These are phyloP conservation scores for Odontarrhena argentea DNA, from an alignment of 345 rosid genomes.

Conservation along the genomic window DNA sequence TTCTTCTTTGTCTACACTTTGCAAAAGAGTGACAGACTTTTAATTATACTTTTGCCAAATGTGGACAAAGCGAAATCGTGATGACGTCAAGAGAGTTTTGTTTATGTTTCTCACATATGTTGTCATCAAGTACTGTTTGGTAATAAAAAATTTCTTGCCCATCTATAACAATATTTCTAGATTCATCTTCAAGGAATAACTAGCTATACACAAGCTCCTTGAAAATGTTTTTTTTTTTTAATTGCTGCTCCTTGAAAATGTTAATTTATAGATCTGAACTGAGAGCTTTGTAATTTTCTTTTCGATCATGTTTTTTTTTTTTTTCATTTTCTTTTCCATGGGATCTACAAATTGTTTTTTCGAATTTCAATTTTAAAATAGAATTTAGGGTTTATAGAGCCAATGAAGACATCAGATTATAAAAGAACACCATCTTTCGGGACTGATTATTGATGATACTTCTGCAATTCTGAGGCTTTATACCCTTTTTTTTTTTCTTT, in stretches of 20 bases:
- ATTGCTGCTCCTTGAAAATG: too few relatives aligned
- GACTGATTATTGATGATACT: conserved; percentile 36
- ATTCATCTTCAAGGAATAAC: too few relatives aligned
- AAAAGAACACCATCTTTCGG: conserved; percentile 46
- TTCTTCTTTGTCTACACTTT: conserved; percentile 6
- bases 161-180: too few relatives aligned
- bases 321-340: too few relatives aligned
- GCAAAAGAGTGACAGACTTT: not conserved
- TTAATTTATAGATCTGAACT: too few relatives aligned
- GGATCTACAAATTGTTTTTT: too few relatives aligned
- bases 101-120: not conserved
- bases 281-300: too few relatives aligned
- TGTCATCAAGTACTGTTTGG: not conserved
- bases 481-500: not conserved
- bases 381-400: conserved; percentile 1
- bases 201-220: too few relatives aligned
- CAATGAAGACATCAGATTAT: conserved; percentile 35
- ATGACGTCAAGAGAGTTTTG: not conserved
- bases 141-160: too few relatives aligned
- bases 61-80: conserved; percentile 2
- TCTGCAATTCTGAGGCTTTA: conserved; percentile 39
- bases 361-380: too few relatives aligned
- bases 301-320: too few relatives aligned
- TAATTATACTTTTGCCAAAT: not conserved
- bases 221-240: too few relatives aligned